These are phyloP conservation scores for Kalmusia sp. DNA, from an alignment of 2,329 filamentous ascomycete genomes.

Conservation along the genomic window DNA sequence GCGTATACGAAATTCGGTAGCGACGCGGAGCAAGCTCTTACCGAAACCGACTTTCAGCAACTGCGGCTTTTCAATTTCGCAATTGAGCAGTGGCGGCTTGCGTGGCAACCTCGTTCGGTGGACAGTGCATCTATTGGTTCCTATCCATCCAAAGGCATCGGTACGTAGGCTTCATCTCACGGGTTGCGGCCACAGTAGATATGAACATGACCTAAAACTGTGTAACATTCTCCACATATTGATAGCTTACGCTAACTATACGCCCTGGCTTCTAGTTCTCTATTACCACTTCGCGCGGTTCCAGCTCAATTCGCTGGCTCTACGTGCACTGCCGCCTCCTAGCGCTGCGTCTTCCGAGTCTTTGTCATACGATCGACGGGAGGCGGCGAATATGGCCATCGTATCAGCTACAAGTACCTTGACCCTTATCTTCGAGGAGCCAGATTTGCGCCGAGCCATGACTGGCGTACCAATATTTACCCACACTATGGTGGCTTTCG, in stretches of 20 bases:
- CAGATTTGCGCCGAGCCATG: constrained; percentile 52
- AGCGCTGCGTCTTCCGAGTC: constrained; percentile 54
- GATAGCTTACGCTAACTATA: too few species aligned
- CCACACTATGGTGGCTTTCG: constrained; percentile 61
- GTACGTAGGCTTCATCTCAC: too few species aligned
- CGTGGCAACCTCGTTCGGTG: constrained; percentile 44
- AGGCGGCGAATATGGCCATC: constrained; percentile 51
- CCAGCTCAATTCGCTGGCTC: constrained; percentile 58
- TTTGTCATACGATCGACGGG: constrained; percentile 52
- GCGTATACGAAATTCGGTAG: constrained; percentile 43
- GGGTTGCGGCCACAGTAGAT: too few species aligned
- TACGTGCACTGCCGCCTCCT: constrained; percentile 51
- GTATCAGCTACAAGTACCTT: constrained; percentile 56
- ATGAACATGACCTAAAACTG: too few species aligned
- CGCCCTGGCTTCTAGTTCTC: constrained; percentile 41
- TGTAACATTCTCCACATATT: too few species aligned
- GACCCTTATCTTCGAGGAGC: constrained; percentile 54
- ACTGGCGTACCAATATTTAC: constrained; percentile 59
- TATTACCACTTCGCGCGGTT: constrained; percentile 64
- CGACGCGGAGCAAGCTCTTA: constrained; percentile 45
- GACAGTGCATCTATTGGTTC: constrained; percentile 37
- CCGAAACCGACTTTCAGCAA: constrained; percentile 47
- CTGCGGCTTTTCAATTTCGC: constrained; percentile 51
- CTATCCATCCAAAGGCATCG: constrained; percentile 56
- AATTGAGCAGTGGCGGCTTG: constrained; percentile 52